Base-by-base conservation (phyloP, 371 early-diverging fungal species). In the Mucor saturninus region DNA sequence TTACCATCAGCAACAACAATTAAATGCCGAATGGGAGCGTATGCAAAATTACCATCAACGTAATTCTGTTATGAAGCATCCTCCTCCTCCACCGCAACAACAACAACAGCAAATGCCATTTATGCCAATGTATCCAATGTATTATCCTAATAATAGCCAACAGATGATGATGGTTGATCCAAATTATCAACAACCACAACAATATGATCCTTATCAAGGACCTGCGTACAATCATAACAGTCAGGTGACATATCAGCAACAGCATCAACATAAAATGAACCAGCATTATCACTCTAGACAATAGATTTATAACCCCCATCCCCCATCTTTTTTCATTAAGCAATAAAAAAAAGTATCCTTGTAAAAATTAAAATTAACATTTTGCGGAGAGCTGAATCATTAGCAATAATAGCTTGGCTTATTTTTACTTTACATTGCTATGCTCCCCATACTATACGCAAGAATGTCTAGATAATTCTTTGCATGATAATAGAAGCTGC, bases 21-120 rank as follows among this genome's bases (percentile, higher is more conserved):
- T 66, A 38, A 71, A 72, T 39, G 59, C 64, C 38, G 79, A 79
- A 59, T 79, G 76, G 76, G 74, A 79, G 7, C 69, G 76, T 10
- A 73, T 79, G 74, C 76, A 75, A 38, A 61, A 61, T 21, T 68
- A 70, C 55, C 74, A 79, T 57, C 74, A 79, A 49, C 74, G 79
- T 14, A 76, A 75, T 31, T 74, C 73, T 40, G 71, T 75, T 29
- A 56, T 71, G 6, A 78, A 74, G 50, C 45, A 59, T 21, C 21
- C 21, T 1, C 21, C 21, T 21, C 21, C 21, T 0, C 28, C 53
- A 64, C 56, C 59, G 11, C 43, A 43, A 43, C 43, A 51, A 39
- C 57, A 56, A 46, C 65, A 59, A 21, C 61, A 61, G 8, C 66
- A 56, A 29, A 15, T 29, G 31, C 46, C 32, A 5, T 58, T 32